Evolutionary conservation across 441 rosid genomes (phyloP).

Genomic region (Adansonia grandidieri): DNA sequence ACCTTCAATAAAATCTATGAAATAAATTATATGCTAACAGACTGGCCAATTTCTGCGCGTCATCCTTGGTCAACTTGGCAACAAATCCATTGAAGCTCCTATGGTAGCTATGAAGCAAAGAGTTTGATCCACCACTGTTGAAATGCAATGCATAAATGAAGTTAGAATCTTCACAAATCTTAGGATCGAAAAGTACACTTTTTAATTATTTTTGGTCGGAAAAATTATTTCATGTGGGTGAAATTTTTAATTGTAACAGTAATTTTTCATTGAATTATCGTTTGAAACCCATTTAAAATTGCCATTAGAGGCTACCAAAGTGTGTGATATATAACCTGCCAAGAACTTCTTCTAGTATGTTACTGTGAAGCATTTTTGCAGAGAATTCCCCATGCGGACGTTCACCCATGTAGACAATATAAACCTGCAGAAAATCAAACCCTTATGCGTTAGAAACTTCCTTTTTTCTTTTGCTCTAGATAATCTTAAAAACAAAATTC

Average conservation of each 20-base stretch:
- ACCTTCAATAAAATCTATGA: not conserved
- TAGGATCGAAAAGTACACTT: no score
- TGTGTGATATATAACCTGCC: constrained; percentile 38
- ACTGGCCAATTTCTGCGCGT: constrained; percentile 42
- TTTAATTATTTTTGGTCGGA: no score
- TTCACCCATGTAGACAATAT: constrained; percentile 50
- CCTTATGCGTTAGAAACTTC: not conserved
- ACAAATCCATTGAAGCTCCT: constrained; percentile 65
- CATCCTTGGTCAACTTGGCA: constrained; percentile 47
- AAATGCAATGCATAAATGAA: constrained; percentile 19
- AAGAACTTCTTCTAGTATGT: constrained; percentile 37
- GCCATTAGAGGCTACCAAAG: not conserved
- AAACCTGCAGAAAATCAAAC: constrained; percentile 28
- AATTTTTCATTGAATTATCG: no score
- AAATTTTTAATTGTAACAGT: no score
- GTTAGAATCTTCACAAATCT: not conserved
- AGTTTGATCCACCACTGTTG: constrained; percentile 38
- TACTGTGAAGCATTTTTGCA: constrained; percentile 30
- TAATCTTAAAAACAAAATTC: no score
- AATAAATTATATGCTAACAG: not conserved
- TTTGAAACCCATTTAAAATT: not conserved
- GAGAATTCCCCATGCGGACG: constrained; percentile 33
- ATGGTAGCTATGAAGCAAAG: constrained; percentile 45
- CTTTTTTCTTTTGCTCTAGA: no score
- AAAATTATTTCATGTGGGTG: no score